A percentile compares a stretch with the other conserved stretches of the same genome.
Conservation (phyloP, 23 red algal species). For the Agarophyton chilense region DNA sequence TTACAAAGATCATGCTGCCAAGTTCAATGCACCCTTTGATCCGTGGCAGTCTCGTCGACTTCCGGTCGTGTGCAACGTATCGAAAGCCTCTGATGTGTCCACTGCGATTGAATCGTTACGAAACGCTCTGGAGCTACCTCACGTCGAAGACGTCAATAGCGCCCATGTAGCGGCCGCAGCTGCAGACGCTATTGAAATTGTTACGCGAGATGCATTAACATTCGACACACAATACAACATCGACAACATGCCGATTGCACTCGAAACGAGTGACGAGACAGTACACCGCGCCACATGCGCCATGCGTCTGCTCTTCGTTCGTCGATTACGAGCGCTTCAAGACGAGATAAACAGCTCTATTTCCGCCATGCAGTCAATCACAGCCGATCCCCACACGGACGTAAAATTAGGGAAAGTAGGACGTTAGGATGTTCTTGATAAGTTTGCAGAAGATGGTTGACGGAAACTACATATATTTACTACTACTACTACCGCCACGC, state of each 20-base stretch:
- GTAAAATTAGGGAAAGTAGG: conserved; percentile 46
- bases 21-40: conserved; percentile 43
- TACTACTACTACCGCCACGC: neutral
- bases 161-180: conserved; percentile 21
- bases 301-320: conserved; percentile 43
- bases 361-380: conserved; percentile 43
- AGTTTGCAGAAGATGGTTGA: neutral
- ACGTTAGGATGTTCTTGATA: neutral
- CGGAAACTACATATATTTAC: neutral
- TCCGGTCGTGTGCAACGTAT: conserved; percentile 13
- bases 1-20: conserved; percentile 26
- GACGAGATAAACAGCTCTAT: conserved; percentile 35
- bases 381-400: conserved; percentile 42
- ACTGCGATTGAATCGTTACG: neutral
- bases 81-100: neutral
- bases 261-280: conserved; percentile 19
- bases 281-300: neutral
- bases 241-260: conserved; percentile 18
- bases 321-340: conserved; percentile 35
- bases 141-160: neutral
- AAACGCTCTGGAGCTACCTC: neutral
- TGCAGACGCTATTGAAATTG: conserved; percentile 1
- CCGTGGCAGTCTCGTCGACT: conserved; percentile 39
- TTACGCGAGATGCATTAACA: conserved; percentile 2
- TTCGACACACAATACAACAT: neutral